A percentile compares a stretch with the other conserved stretches of the same genome.
phyloP scores from a whole-genome alignment of 2,329 filamentous ascomycete genomes.

The Alternaria burnsii region DNA sequence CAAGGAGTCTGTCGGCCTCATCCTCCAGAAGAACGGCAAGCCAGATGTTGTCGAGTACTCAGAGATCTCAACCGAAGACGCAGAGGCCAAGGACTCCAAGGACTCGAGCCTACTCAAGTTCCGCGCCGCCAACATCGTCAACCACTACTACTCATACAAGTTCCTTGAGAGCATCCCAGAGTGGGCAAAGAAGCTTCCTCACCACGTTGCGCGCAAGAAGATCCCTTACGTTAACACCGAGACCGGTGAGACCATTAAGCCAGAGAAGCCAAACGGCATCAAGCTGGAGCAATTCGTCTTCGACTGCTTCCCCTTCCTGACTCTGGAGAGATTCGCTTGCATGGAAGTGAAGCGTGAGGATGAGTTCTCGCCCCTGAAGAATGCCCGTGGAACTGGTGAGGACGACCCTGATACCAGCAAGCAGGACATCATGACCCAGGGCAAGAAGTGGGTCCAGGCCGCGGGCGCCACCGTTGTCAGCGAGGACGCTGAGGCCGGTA shows the following conservation, averaged over 20 bases:
- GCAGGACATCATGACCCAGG: conserved; percentile 88
- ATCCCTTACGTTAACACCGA: conserved; percentile 84
- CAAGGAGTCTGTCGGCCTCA: conserved; percentile 93
- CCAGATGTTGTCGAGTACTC: conserved; percentile 99
- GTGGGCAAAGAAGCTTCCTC: conserved; percentile 86
- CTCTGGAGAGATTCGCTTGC: conserved; percentile 88
- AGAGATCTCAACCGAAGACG: conserved; percentile 89
- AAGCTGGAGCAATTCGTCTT: conserved; percentile 99
- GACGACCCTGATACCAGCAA: conserved; percentile 95
- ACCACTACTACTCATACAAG: conserved; percentile 97
- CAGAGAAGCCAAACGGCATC: conserved; percentile 94
- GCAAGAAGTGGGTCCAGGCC: conserved; percentile 82
- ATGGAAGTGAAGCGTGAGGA: conserved; percentile 97
- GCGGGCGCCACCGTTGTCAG: conserved; percentile 79
- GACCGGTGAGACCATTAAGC: conserved; percentile 83
- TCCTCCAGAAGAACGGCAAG: conserved; percentile 92
- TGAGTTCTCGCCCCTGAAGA: conserved; percentile 98
- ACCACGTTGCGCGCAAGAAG: conserved; percentile 98
- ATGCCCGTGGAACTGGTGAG: conserved; percentile 80
- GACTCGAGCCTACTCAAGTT: conserved; percentile 87
- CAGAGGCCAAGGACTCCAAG: conserved; percentile 85
- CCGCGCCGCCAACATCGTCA: conserved; percentile 98
- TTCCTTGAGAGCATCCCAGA: conserved; percentile 91
- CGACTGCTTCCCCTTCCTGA: conserved; percentile 91
- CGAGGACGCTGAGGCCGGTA: conserved; percentile 64